These are phyloP conservation scores for Parathielavia hyrcaniae DNA, from an alignment of 495 filamentous ascomycete species.

Conservation along the genomic window DNA sequence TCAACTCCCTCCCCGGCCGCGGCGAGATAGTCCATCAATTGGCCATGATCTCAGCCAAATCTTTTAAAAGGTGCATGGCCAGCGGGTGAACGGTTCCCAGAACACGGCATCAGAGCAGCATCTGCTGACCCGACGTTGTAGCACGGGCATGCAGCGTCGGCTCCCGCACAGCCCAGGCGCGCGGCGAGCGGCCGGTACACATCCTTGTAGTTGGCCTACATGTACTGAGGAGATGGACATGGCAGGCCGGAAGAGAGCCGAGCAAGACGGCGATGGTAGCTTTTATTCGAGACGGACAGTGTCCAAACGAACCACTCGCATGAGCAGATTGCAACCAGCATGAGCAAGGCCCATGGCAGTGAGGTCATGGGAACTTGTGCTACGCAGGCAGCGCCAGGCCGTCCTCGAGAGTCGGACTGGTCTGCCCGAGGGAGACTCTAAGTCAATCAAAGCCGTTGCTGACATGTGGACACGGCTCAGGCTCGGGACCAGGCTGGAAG, in stretches of 20 bases:
- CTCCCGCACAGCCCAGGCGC: background rate
- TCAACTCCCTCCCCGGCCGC: background rate
- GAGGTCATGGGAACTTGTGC: background rate
- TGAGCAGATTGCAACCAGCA: too few species aligned
- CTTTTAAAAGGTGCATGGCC: constrained; percentile 11
- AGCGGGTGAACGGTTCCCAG: background rate
- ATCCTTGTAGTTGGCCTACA: background rate
- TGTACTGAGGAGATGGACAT: constrained; percentile 6
- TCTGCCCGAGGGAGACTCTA: background rate
- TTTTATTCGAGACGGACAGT: background rate
- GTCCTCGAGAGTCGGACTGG: too few species aligned
- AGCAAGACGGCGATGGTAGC: background rate
- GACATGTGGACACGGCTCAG: background rate
- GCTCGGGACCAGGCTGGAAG: too few species aligned
- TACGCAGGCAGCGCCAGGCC: background rate
- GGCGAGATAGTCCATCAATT: constrained; percentile 2
- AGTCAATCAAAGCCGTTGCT: background rate
- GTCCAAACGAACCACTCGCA: background rate
- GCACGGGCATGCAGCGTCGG: constrained; percentile 1
- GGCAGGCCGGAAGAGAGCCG: background rate
- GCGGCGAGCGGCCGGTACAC: constrained; percentile 1
- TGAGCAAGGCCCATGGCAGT: too few species aligned
- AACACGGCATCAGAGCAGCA: background rate
- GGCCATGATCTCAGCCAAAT: constrained; percentile 11
- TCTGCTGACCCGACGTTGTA: constrained; percentile 4